phyloP scores from a whole-genome alignment of 805 yeast species.

The Nakazawaea molendinolei region DNA sequence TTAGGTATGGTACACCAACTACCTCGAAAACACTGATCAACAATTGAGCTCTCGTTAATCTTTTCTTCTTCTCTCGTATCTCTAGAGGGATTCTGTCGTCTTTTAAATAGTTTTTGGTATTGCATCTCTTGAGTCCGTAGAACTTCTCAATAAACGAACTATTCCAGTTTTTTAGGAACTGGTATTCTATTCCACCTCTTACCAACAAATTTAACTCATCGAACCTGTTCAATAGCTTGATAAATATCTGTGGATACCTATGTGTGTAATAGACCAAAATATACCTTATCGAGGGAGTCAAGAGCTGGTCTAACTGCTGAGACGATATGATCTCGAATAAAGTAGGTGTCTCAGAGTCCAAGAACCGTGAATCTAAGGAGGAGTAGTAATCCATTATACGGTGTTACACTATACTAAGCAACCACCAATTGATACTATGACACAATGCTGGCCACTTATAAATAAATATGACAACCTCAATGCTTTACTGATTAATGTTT shows the following conservation, averaged over 20 bases:
- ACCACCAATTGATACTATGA: too few species aligned
- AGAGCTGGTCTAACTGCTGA: conserved; percentile 63
- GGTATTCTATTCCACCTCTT: conserved; percentile 63
- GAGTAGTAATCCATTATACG: conserved; percentile 74
- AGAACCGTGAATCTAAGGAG: conserved; percentile 66
- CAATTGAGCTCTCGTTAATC: conserved; percentile 48
- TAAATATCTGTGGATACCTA: conserved; percentile 60
- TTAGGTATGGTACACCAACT: conserved; percentile 61
- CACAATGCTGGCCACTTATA: too few species aligned
- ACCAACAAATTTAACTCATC: conserved; percentile 67
- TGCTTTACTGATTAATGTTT: too few species aligned
- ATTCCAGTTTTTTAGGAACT: conserved; percentile 66
- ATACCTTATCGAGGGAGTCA: conserved; percentile 79
- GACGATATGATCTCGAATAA: conserved; percentile 84
- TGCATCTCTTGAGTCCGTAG: conserved; percentile 75
- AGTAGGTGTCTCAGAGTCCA: conserved; percentile 76
- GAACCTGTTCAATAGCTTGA: conserved; percentile 56
- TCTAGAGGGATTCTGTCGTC: conserved; percentile 1
- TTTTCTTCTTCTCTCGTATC: conserved; percentile 26
- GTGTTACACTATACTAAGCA: too few species aligned
- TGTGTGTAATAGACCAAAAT: conserved; percentile 76
- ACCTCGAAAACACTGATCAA: conserved; percentile 48
- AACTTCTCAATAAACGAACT: conserved; percentile 87
- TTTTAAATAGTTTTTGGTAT: conserved; percentile 12
- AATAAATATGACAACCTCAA: too few species aligned